phyloP scores from a whole-genome alignment of 352 stramenopile species.

The Phytophthora gonapodyides region DNA sequence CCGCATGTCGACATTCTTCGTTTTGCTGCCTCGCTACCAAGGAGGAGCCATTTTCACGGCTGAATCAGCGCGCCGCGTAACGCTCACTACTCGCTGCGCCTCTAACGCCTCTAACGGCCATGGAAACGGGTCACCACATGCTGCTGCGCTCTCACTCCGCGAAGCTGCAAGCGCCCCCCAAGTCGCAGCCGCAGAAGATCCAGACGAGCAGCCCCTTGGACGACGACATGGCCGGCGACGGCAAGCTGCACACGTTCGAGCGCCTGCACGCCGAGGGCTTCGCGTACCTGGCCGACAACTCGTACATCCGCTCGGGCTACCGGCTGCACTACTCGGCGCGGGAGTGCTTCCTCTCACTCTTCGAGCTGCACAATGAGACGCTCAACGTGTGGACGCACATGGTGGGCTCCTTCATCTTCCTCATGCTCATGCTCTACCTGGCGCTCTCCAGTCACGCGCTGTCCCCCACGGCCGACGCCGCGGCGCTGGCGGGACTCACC shows the following conservation, averaged over 20 bases:
- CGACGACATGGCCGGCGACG: not conserved
- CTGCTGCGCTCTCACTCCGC: conserved; percentile 39
- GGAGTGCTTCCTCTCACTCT: conserved; percentile 81
- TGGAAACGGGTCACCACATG: conserved; percentile 51
- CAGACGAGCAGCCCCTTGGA: not conserved
- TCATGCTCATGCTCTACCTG: conserved; percentile 77
- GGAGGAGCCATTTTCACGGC: too few relatives aligned
- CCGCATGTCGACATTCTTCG: too few relatives aligned
- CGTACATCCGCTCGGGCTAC: conserved; percentile 88
- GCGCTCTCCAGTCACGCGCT: conserved; percentile 61
- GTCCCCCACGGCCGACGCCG: conserved; percentile 13
- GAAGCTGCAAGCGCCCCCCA: conserved; percentile 18
- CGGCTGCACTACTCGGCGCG: conserved; percentile 80
- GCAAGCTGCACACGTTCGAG: conserved; percentile 73
- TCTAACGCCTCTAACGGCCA: conserved; percentile 27
- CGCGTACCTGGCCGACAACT: conserved; percentile 83
- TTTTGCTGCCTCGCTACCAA: too few relatives aligned
- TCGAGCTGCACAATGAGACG: conserved; percentile 90
- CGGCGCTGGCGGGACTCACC: conserved; percentile 16
- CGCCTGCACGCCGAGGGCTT: conserved; percentile 80
- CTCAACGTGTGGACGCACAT: conserved; percentile 91
- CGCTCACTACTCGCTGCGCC: not conserved
- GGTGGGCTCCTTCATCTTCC: conserved; percentile 85
- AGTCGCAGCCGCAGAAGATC: conserved; percentile 2
- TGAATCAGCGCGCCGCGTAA: conserved; percentile 3